A percentile compares a stretch with the other conserved stretches of the same genome.
Conservation (phyloP, 192 early-diverging fungal species). For the Cladochytrium replicatum region DNA sequence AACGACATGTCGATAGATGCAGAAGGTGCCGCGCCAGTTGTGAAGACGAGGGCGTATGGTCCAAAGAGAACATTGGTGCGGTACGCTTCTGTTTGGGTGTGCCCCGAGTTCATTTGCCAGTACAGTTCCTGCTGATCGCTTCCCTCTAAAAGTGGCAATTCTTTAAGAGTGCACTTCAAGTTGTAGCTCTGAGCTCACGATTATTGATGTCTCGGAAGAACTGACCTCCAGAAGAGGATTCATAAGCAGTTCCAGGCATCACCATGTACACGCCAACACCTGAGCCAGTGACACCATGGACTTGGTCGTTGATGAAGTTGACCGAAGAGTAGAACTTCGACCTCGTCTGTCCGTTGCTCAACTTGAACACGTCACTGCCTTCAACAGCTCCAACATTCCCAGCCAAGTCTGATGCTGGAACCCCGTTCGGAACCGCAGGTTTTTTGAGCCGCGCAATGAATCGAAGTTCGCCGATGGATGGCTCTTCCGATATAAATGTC, state of each 20-base stretch:
- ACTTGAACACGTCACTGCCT: neutral
- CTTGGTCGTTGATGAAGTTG: neutral
- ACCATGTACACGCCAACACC: neutral
- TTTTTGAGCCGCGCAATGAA: neutral
- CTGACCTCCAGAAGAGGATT: neutral
- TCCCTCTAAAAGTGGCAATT: neutral
- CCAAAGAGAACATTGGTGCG: neutral
- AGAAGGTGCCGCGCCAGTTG: neutral
- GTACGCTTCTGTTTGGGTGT: neutral
- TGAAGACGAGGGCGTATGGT: neutral
- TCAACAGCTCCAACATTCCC: neutral
- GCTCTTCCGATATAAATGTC: neutral
- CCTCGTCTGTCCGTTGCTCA: neutral
- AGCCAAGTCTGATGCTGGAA: neutral
- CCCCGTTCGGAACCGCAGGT: neutral
- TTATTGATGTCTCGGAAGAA: neutral
- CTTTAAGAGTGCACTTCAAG: neutral
- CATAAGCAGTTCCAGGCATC: neutral
- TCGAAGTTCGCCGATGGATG: neutral
- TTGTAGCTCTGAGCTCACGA: neutral
- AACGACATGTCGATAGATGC: neutral
- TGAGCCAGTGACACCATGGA: neutral
- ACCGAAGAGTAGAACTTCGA: neutral
- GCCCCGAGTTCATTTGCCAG: neutral
- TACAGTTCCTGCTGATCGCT: neutral